phyloP scores from a whole-genome alignment of 164 flowering plant species.

The Euptelea pleiosperma region DNA sequence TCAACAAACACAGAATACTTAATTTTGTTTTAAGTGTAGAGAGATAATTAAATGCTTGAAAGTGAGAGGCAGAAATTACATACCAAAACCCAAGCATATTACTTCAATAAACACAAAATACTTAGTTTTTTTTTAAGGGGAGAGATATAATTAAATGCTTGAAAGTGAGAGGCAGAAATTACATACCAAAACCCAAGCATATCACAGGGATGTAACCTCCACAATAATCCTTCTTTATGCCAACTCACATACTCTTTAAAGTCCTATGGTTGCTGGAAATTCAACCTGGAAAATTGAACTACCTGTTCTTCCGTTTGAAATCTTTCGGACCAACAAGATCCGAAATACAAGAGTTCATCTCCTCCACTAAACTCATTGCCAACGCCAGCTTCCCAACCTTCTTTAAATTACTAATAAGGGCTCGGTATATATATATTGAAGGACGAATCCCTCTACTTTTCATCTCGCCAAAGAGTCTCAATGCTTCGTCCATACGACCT shows the following conservation, averaged over 20 bases:
- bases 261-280: neutral
- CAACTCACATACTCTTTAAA: neutral
- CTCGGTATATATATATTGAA: conserved; percentile 59
- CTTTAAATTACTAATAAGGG: conserved; percentile 51
- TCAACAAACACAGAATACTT: no score
- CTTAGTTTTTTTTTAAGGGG: no score
- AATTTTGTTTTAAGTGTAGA: no score
- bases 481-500: conserved; percentile 61
- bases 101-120: no score
- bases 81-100: neutral
- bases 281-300: conserved; percentile 3
- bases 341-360: conserved; percentile 49
- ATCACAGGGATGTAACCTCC: neutral
- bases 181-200: conserved; percentile 2
- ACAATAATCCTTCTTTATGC: neutral
- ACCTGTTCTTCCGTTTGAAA: conserved; percentile 45
- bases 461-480: conserved; percentile 69
- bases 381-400: conserved; percentile 59
- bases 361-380: conserved; percentile 45
- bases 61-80: neutral
- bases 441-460: conserved; percentile 51
- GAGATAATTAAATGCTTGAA: neutral
- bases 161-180: neutral
- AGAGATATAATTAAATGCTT: no score
- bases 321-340: conserved; percentile 56